Base-by-base conservation (phyloP, 2,329 filamentous ascomycete species). In the Hymenoscyphus fructigenus region DNA sequence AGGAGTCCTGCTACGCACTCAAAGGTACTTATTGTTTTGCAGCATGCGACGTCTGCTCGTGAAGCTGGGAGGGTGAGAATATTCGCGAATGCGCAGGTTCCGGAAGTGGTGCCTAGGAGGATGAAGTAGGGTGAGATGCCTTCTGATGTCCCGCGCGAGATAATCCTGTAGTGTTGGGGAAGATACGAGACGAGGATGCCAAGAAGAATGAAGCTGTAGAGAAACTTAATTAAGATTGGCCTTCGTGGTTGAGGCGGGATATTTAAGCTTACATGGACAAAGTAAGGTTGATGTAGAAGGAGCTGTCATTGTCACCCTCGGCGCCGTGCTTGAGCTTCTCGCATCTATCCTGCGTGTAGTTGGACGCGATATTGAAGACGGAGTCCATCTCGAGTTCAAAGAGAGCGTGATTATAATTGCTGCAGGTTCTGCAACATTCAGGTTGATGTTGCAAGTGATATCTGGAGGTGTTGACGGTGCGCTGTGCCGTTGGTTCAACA, bases 91-190 rank as follows among this genome's bases (percentile, higher is more conserved):
- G 91, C 91, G 58, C 91, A 91, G 60, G 91, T 96, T 72, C 91
- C 91, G 7, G 92, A 96, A 1, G 94, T 94, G 29, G 91, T 92
- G 66, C 95, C 95, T n/a, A 99, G 87, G 1, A 98, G 85, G 69
- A 99, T 88, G 75, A 97, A 99, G 78, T 94, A 95, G 9, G 95
- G 94, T 34, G 93, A 97, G 67, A 99, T 93, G 67, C 95, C 95
- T 77, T 96, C 94, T 26, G 94, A 96, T 15, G 92, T 95, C 67
- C 89, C 87, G 63, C 93, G 87, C 50, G 85, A 83, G 71, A 97
- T 91, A 78, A 99, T 98, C 74, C 95, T 92, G 77, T 90, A 86
- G 79, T 98, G 94, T 76, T 99, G 95, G 0, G 95, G 95, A 2
- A 98, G 84, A 80, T 99, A 99, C 38, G 94, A 98, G 65, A 96